These are phyloP conservation scores for Cystobasidium ongulense DNA, from an alignment of 768 basidiomycete genomes.

Conservation along the genomic window DNA sequence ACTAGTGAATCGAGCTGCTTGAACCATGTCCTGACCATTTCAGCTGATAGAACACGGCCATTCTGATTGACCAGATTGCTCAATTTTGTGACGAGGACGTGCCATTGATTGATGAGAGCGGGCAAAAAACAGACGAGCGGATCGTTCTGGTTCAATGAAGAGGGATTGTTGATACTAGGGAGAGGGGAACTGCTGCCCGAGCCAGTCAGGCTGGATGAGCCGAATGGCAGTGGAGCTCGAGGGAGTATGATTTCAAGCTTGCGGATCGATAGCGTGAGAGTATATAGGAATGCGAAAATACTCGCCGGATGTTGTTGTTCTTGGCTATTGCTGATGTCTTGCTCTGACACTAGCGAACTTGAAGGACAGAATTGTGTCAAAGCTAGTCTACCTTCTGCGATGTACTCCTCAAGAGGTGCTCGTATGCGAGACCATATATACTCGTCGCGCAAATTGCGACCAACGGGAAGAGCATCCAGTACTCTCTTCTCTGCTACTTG, in stretches of 20 bases:
- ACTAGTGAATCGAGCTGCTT: constrained; percentile 33
- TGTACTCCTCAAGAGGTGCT: constrained; percentile 36
- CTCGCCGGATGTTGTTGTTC: constrained; percentile 36
- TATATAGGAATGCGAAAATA: constrained; percentile 38
- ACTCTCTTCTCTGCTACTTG: constrained; percentile 29
- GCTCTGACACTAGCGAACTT: background rate
- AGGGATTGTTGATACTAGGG: constrained; percentile 19
- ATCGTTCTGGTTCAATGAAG: constrained; percentile 20
- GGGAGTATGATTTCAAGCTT: constrained; percentile 38
- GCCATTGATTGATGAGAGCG: constrained; percentile 37
- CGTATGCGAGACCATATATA: constrained; percentile 38
- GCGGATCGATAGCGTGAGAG: constrained; percentile 34
- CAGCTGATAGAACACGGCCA: constrained; percentile 36
- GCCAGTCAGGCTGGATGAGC: background rate
- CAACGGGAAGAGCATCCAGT: constrained; percentile 35
- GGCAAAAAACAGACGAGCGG: constrained; percentile 35
- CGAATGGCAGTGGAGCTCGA: background rate
- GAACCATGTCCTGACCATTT: constrained; percentile 35
- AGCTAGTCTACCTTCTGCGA: constrained; percentile 22
- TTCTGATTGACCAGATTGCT: constrained; percentile 33
- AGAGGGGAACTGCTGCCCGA: background rate
- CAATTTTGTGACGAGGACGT: constrained; percentile 36
- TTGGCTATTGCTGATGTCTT: background rate
- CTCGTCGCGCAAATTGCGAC: constrained; percentile 31
- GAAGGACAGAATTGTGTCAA: constrained; percentile 34